phyloP scores from a whole-genome alignment of 768 basidiomycete genomes.

The Lactarius psammicola region DNA sequence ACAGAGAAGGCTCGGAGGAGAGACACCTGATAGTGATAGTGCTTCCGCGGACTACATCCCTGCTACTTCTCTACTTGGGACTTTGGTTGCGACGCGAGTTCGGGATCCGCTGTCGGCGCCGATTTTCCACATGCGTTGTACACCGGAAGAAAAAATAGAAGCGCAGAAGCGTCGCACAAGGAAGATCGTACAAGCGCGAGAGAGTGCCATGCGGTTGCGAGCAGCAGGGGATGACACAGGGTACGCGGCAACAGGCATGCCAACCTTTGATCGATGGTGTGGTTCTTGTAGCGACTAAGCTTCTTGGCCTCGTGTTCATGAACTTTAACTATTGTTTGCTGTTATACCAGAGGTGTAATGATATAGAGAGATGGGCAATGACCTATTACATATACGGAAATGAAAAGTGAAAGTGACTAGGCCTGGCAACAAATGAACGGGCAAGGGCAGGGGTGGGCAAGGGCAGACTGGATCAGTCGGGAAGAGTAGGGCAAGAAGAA shows the following conservation, averaged over 20 bases:
- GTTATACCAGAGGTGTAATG: not conserved
- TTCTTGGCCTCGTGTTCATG: not conserved
- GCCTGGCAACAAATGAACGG: not conserved
- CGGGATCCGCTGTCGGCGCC: slow-evolving; percentile 3
- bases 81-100: slow-evolving; percentile 5
- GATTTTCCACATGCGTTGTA: not conserved
- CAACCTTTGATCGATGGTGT: slow-evolving; percentile 2
- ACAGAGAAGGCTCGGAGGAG: slow-evolving; percentile 1
- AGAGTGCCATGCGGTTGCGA: slow-evolving; percentile 13
- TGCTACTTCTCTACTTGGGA: not conserved
- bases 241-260: not conserved
- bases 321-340: not conserved
- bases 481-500: too few relatives aligned
- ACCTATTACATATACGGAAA: not conserved
- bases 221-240: slow-evolving; percentile 10
- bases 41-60: not conserved
- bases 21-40: not conserved
- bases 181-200: slow-evolving; percentile 15
- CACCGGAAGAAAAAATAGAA: slow-evolving; percentile 9
- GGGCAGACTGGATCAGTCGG: too few relatives aligned
- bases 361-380: not conserved
- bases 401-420: not conserved
- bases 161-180: slow-evolving; percentile 11
- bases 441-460: too few relatives aligned
- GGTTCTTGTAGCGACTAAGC: not conserved